Percentiles rank a stretch among this genome's conserved stretches.
phyloP scores from a whole-genome alignment of 2,329 filamentous ascomycete species.

The Aaosphaeria pasadenensis region DNA sequence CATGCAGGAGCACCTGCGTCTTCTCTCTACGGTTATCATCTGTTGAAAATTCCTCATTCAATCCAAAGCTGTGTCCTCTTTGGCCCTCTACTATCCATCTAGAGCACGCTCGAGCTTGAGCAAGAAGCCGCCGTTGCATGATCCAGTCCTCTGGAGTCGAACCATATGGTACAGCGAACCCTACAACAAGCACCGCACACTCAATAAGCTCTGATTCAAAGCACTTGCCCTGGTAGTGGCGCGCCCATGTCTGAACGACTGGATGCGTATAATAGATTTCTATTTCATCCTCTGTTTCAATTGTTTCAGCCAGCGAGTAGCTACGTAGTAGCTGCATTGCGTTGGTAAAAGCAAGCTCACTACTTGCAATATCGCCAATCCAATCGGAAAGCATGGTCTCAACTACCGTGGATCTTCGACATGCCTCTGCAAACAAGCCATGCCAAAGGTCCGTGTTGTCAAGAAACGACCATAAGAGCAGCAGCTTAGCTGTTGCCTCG shows the following conservation, averaged over 20 bases:
- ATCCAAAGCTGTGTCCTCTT: constrained; percentile 3
- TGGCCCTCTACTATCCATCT: constrained; percentile 3
- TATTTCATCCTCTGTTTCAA: constrained; percentile 3
- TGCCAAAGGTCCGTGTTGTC: constrained; percentile 45
- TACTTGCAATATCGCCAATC: constrained; percentile 12
- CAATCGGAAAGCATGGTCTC: constrained; percentile 8
- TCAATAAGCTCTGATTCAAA: too few species aligned
- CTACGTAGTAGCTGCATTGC: constrained; percentile 8
- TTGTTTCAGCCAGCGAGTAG: constrained; percentile 13
- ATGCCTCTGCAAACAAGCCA: constrained; percentile 10
- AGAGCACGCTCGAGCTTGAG: constrained; percentile 6
- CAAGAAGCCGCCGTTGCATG: constrained; percentile 5
- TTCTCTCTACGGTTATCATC: constrained; percentile 9
- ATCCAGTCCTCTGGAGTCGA: constrained; percentile 1
- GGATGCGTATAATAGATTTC: constrained; percentile 6
- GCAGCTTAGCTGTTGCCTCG: constrained; percentile 29
- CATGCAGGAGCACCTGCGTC: constrained; percentile 8
- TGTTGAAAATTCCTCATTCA: constrained; percentile 8
- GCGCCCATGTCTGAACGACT: constrained; percentile 3
- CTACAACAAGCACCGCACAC: too few species aligned
- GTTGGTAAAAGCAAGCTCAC: constrained; percentile 11
- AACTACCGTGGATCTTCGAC: constrained; percentile 4
- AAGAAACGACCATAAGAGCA: constrained; percentile 42
- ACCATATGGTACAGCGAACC: constrained; percentile 1
- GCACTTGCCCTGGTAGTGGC: constrained; percentile 1